Evolutionary conservation across 768 basidiomycete species (phyloP), one percentile per base, ranked within the genome.

Genomic region (Mycena polygramma): DNA sequence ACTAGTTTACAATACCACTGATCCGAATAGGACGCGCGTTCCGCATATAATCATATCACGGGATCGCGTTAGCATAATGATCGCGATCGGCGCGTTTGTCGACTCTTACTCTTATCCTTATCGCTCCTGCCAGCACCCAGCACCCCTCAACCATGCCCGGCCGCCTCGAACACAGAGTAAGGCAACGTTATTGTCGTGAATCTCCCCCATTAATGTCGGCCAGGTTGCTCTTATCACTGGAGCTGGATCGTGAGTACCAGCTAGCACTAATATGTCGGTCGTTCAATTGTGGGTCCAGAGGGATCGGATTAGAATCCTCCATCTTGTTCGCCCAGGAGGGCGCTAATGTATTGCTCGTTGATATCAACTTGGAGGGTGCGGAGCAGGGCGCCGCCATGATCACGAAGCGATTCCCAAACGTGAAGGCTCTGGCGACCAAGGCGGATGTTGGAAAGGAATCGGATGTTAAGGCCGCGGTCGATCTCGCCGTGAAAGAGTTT

Each of bases 241-340:
- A 68, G 96, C 91, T 54, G 96, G 91, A 77, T 93, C 92, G 95
- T 96, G 77, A 84, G 94, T 85, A 17, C 24, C 26, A 41, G 37
- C 68, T 13, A 20, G 8, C 45, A 30, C 14, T 26, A 20, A 10
- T 4, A 11, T 7, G n/a, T n/a, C 10, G 41, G n/a, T 57, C 11
- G 11, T 41, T 41, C 10, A 41, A 10, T 41, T 66, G 68, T 55
- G 48, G 39, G 46, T 22, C 51, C 80, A 98, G 97, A 65, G 98
- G 98, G 0, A 98, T 99, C 79, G 98, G 98, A 35, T 88, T 99
- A 57, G 96, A 99, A 83, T 93, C 96, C 0, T 91, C 96, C n/a
- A 86, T 98, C 69, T 88, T 98, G 54, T 99, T 99, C 79, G 97
- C 97, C 2, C 88, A 89, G 71, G 98, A 99, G 80, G 97, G 97